These are phyloP conservation scores for Pichia sporocuriosa DNA, from an alignment of 805 yeast genomes.

Conservation along the genomic window DNA sequence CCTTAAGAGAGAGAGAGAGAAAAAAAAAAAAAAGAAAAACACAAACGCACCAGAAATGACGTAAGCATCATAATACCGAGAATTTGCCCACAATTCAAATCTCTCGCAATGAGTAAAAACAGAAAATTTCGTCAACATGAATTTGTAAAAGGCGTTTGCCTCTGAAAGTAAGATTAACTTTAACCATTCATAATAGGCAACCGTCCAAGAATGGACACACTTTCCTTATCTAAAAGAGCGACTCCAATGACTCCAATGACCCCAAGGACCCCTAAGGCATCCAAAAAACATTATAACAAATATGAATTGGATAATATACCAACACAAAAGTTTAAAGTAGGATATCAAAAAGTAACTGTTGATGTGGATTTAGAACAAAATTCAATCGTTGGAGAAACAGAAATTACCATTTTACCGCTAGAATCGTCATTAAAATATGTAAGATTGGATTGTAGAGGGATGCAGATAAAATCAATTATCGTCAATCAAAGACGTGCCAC, in stretches of 20 bases:
- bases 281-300: slow-evolving; percentile 20
- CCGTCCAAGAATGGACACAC: not conserved
- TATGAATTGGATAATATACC: slow-evolving; percentile 23
- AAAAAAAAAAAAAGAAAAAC: no score
- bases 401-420: slow-evolving; percentile 71
- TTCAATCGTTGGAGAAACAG: slow-evolving; percentile 66
- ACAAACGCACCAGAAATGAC: no score
- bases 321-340: slow-evolving; percentile 54
- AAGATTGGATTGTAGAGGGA: slow-evolving; percentile 74
- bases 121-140: no score
- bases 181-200: no score
- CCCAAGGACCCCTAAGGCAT: slow-evolving; percentile 19
- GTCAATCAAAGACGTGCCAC: slow-evolving; percentile 56
- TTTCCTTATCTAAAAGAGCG: slow-evolving; percentile 17
- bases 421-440: slow-evolving; percentile 50
- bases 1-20: no score
- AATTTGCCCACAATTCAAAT: no score
- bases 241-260: slow-evolving; percentile 17
- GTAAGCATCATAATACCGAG: no score
- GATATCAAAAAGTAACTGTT: slow-evolving; percentile 75
- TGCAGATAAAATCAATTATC: slow-evolving; percentile 53
- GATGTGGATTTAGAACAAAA: slow-evolving; percentile 71
- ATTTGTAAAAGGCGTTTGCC: no score
- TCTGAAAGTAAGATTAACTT: no score
- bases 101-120: no score